Base-by-base conservation (phyloP, 202 grass and related monocot species). In the Zizania palustris region DNA sequence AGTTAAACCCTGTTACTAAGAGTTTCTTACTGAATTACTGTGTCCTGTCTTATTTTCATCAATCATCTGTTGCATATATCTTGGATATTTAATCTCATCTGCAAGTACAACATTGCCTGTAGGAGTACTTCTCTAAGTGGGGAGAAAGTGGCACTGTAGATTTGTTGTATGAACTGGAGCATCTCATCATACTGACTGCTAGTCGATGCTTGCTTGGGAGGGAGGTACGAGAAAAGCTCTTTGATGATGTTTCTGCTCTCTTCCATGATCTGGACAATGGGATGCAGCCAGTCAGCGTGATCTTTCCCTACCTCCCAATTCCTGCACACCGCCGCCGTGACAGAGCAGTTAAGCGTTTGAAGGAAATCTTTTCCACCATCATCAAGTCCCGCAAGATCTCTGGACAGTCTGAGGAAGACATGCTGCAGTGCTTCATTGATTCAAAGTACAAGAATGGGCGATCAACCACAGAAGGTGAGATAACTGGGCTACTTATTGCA, bases 121-220 rank as follows among this genome's bases (percentile, higher is more conserved):
- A 97, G 95, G 96, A 93, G 28, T 97, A 97, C 64, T 97, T 97
- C 63, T 97, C 94, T 8, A 97, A 92, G 50, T 97, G 94, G 94
- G 94, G 94, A 61, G 94, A 97, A 59, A 91, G 79, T 16, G 94
- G 94, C 76, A 93, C 88, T 4, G 90, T 97, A 19, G 91, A 97
- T 83, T 77, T 97, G 53, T 92, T 93, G 71, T 88, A 93, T 74
- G 94, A 97, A 65, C 45, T 97, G 39, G 94, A 97, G 73, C 94
- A 93, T 74, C 88, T 97, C 50, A 93, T 97, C 79, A 92, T 97
- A 70, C 45, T 97, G 76, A 97, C 94, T 16, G 94, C 94, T 38
- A 97, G 94, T 33, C 84, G 94, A 21, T 97, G 94, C 65, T 85
- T 97, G 57, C 63, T 97, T 8, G 94, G 94, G 59, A 93, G 91